These are phyloP conservation scores for Trifolium dubium DNA, from an alignment of 306 rosid species.

Conservation along the genomic window DNA sequence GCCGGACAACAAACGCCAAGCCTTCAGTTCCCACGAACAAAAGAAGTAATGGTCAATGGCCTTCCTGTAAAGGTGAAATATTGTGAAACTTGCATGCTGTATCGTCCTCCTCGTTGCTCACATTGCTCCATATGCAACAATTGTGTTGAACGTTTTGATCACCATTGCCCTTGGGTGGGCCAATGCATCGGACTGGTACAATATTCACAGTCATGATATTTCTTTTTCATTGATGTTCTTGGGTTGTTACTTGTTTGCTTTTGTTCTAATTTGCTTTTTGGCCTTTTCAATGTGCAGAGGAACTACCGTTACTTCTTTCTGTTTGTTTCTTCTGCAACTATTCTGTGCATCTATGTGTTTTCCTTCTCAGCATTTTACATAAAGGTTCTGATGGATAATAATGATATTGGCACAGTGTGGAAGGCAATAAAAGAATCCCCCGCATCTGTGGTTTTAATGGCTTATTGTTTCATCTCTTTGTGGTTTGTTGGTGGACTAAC, in stretches of 20 bases:
- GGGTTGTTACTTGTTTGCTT: conserved; percentile 35
- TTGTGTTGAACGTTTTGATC: conserved; percentile 97
- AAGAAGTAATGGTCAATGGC: conserved; percentile 78
- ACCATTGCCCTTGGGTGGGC: conserved; percentile 99
- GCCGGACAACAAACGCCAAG: conserved; percentile 75
- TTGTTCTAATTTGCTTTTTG: conserved; percentile 35
- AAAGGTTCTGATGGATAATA: conserved; percentile 74
- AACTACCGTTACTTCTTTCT: conserved; percentile 87
- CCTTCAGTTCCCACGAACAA: conserved; percentile 77
- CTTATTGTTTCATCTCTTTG: conserved; percentile 75
- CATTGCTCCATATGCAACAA: conserved; percentile 97
- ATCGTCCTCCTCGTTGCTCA: conserved; percentile 97
- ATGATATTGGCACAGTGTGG: conserved; percentile 70
- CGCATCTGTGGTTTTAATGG: conserved; percentile 82
- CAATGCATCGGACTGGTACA: conserved; percentile 97
- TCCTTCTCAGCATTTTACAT: conserved; percentile 82
- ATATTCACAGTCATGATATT: conserved; percentile 31
- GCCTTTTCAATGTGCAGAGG: conserved; percentile 63
- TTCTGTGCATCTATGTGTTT: conserved; percentile 86
- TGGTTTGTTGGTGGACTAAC: conserved; percentile 98
- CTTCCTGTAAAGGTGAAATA: conserved; percentile 77
- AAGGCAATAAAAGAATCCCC: conserved; percentile 92
- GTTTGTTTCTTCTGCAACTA: conserved; percentile 87
- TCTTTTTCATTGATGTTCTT: conserved; percentile 31
- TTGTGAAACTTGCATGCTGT: conserved; percentile 94